Base-by-base conservation (phyloP, 225 moss, liverwort and hornwort species). In the Takakia lepidozioides region DNA sequence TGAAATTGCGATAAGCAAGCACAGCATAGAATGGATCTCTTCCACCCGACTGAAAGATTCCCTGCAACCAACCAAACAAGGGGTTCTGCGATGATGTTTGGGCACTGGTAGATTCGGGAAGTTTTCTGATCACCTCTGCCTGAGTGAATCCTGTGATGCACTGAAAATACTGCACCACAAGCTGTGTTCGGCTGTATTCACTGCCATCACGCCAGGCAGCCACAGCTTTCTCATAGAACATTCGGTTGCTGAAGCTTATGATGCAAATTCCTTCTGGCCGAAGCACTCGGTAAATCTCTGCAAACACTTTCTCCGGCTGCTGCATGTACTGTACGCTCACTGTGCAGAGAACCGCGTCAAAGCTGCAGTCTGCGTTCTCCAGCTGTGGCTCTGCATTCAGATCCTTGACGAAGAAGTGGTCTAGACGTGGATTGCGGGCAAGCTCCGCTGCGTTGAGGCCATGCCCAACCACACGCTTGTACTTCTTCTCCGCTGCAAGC, bases 141-240 rank as follows among this genome's bases (percentile, higher is more conserved):
- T 25, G 58, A 5, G 85, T 85, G 56, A 85, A 85, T 8, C 81
- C 81, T 15, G 71, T 60, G 0, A 85, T 55, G 52, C 85, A 85
- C 64, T 78, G 78, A 48, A 82, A 78, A 19, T 85, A 85, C 48
- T 82, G 78, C 59, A 78, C 68, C 45, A 85, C 85, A 11, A 85
- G 66, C 57, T 75, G 85, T 10, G 74, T 74, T 10, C 72, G 71
- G 38, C 85, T 78, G 59, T 85, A 85, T 19, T 74, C 77, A 19
- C 69, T 81, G 26, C 81, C 81, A 3, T 85, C 85, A 9, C 81
- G 81, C 85, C 85, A 85, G 2, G 81, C 74, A 21, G 78, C 56
- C 43, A 85, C 72, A 16, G 85, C 85, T 38, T 85, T 85, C 38
- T 85, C 81, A 40, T 85, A 81, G 46, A 85, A 85, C 85, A 85